Percentiles rank a stretch among this genome's conserved stretches.
These are phyloP conservation scores for Teunomyces funiuensis DNA, from an alignment of 805 yeast genomes.

Conservation along the genomic window DNA sequence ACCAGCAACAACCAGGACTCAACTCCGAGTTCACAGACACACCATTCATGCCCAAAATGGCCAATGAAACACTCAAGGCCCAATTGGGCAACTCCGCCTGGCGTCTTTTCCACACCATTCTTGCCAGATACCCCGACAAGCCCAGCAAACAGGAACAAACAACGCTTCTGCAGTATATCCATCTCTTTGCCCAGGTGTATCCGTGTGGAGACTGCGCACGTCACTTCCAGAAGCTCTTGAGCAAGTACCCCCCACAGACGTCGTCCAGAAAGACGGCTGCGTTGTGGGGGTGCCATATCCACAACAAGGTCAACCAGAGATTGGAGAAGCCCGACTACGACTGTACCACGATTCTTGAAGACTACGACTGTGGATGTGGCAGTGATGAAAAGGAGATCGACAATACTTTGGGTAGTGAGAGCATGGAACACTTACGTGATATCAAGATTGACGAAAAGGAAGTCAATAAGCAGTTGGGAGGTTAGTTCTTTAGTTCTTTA, in stretches of 20 bases:
- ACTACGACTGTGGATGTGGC: slow-evolving; percentile 97
- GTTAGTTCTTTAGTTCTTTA: too few species aligned
- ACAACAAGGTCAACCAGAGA: slow-evolving; percentile 78
- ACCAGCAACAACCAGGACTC: background rate
- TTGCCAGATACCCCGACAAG: slow-evolving; percentile 86
- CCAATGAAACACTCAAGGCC: slow-evolving; percentile 76
- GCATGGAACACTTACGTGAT: slow-evolving; percentile 42
- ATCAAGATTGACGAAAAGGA: slow-evolving; percentile 46
- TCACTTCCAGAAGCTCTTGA: slow-evolving; percentile 73
- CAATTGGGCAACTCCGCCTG: slow-evolving; percentile 90
- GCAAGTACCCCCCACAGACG: slow-evolving; percentile 81
- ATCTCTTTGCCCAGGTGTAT: slow-evolving; percentile 83
- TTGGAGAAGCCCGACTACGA: slow-evolving; percentile 74
- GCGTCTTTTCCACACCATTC: slow-evolving; percentile 85
- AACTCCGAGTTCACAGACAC: slow-evolving; percentile 11
- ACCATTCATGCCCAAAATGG: slow-evolving; percentile 92
- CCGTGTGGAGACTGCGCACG: slow-evolving; percentile 98
- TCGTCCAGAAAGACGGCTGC: slow-evolving; percentile 78
- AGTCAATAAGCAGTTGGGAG: slow-evolving; percentile 11
- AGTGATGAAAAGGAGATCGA: slow-evolving; percentile 59
- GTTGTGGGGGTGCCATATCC: slow-evolving; percentile 93
- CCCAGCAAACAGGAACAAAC: slow-evolving; percentile 65
- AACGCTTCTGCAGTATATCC: slow-evolving; percentile 63
- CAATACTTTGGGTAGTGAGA: slow-evolving; percentile 34
- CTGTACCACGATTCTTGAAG: slow-evolving; percentile 80